Evolutionary conservation across 2,329 filamentous ascomycete genomes (phyloP), one percentile per base, ranked within the genome.

Genomic region (Trichothecium roseum): DNA sequence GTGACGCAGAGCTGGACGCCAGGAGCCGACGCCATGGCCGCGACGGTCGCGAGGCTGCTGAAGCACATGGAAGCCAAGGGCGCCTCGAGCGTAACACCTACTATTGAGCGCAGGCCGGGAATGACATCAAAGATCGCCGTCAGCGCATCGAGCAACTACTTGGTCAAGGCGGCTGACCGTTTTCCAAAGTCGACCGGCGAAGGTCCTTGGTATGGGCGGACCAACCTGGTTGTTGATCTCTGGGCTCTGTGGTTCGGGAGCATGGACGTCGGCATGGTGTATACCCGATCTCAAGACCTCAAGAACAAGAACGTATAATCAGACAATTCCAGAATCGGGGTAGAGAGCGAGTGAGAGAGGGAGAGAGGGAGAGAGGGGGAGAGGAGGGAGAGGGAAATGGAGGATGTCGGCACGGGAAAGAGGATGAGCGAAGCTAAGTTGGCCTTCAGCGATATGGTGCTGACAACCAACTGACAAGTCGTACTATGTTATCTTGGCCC

Each of bases 1-100:
- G 68, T 70, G n/a, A 72, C 76, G 32, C 67, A 69, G 0, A 69
- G 67, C 0, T 83, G 78, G 78, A 82, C 78, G 0, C 64, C 78
- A 0, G 75, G 74, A 5, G 67, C 72, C 2, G 75, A 39, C 22
- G 17, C 34, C 18, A 56, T 51, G 26, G 62, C 63, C 1, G 59
- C 59, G 34, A 59, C 71, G 4, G 52, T 72, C 5, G 59, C 63
- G 4, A 59, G 71, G 0, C 53, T 81, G 3, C 45, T 77, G 39
- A 68, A 65, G 28, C 46, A 63, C 36, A 76, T 79, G 69, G 54
- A 64, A 28, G 52, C 60, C 14, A 60, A 66, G 16, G 56, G 58
- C 0, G 60, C 64, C 18, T 4, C 3, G 14, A 16, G 15, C 9
- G 29, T 31, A 12, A 31, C 29, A 18, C 29, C 29, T 10, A 31